These are phyloP conservation scores for Isoetes taiwanensis DNA, from an alignment of 75 land plant species.

Conservation along the genomic window DNA sequence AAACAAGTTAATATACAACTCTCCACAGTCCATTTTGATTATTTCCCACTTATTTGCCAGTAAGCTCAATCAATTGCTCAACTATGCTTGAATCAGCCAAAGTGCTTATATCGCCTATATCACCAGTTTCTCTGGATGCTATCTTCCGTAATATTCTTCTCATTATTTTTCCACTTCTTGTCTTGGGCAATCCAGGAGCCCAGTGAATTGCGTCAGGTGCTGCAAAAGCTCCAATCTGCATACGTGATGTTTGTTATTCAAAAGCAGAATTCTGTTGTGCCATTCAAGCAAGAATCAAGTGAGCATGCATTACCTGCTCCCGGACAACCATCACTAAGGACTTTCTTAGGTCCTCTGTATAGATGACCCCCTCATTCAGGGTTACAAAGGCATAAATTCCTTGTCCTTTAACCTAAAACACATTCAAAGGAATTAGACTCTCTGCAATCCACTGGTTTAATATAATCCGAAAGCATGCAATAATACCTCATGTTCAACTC, in stretches of 20 bases:
- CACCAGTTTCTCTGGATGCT: constrained; percentile 67
- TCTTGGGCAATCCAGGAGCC: constrained; percentile 96
- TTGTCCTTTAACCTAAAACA: constrained; percentile 79
- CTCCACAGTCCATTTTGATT: too few relatives aligned
- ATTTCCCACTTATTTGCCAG: too few relatives aligned
- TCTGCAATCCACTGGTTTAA: background rate
- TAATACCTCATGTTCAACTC: constrained; percentile 90
- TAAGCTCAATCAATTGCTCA: constrained; percentile 60
- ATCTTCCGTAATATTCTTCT: constrained; percentile 91
- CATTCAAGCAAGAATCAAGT: background rate
- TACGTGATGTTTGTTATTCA: background rate
- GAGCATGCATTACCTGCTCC: constrained; percentile 38
- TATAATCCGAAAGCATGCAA: background rate
- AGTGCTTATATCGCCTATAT: constrained; percentile 92
- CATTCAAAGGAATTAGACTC: background rate
- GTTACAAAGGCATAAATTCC: constrained; percentile 96
- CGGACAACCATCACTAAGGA: constrained; percentile 51
- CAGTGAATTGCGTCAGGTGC: constrained; percentile 90
- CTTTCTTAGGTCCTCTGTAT: constrained; percentile 70
- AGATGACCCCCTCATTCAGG: constrained; percentile 69
- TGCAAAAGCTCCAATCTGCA: constrained; percentile 94
- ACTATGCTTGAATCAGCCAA: constrained; percentile 89
- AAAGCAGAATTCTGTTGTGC: background rate
- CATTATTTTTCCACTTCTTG: constrained; percentile 98
- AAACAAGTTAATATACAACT: too few relatives aligned